Evolutionary conservation across 192 early-diverging fungal species (phyloP).

Genomic region (Rhizoclosmatium globosum): DNA sequence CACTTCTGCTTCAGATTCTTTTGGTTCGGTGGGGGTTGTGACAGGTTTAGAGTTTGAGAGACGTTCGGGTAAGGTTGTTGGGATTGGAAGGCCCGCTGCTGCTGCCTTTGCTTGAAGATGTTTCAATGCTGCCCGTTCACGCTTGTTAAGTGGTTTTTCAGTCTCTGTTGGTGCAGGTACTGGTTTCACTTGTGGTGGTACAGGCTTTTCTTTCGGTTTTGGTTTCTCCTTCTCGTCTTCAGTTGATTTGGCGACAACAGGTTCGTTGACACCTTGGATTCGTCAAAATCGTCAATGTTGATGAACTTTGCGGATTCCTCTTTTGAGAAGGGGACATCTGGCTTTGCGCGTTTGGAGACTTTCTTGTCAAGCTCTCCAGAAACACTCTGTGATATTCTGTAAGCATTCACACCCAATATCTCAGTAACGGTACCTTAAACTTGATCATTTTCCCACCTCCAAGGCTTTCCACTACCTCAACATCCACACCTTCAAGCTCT

Average conservation of each 20-base stretch:
- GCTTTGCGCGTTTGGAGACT: background rate
- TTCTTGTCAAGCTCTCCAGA: background rate
- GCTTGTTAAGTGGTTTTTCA: conserved; percentile 29
- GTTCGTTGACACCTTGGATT: conserved; percentile 39
- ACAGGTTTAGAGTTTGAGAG: background rate
- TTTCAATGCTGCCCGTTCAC: conserved; percentile 18
- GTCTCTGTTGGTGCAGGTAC: conserved; percentile 15
- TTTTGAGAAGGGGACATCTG: conserved; percentile 33
- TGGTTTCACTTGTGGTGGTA: background rate
- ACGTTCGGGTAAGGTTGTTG: background rate
- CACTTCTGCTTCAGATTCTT: conserved; percentile 26
- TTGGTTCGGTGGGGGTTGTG: background rate
- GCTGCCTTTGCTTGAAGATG: background rate
- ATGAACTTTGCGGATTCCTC: conserved; percentile 60
- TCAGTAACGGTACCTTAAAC: conserved; percentile 63
- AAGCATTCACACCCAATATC: no score
- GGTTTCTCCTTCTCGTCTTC: background rate
- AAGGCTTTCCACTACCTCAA: conserved; percentile 71
- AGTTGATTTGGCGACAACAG: background rate
- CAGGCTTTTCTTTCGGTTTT: conserved; percentile 22
- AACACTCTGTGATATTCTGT: no score
- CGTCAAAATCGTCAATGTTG: conserved; percentile 83
- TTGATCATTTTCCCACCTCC: conserved; percentile 72
- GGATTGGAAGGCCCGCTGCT: background rate
- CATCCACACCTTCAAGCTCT: conserved; percentile 86